Evolutionary conservation across 805 yeast genomes (phyloP), one percentile per base, ranked within the genome.

Genomic region (Dipodascus albidus): DNA sequence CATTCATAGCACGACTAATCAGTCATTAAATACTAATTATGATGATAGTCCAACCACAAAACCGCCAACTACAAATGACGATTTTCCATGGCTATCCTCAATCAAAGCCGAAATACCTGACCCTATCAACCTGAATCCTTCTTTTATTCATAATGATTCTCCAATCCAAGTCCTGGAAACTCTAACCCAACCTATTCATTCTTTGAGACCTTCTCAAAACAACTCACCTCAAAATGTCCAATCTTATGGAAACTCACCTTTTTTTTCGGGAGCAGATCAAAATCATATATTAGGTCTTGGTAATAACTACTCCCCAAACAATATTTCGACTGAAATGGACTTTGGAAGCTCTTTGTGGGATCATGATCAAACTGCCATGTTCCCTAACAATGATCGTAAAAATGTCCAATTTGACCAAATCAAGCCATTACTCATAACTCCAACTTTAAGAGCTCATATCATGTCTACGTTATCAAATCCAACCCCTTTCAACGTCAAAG

Each of bases 401-500:
- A 38, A 38, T 14, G 44, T 38, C 44, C 44, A 38, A 14, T 38
- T 38, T 38, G 44, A 38, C 8, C 44, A 38, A 17, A n/a, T 38
- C 20, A 14, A 17, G 17, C 44, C 44, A 4, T 38, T 38, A 17
- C 20, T 57, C 19, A 60, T 64, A 44, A 57, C 64, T 19, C 65
- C 63, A n/a, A 65, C 58, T 27, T 58, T 59, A 20, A 57, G 65
- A 1, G 53, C 57, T 47, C 61, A 66, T 53, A 59, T 64, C 33
- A 57, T 66, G 57, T 63, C 56, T 52, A 62, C 60, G 48, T 58
- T 58, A 49, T 55, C 58, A 57, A 64, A 58, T 55, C 70, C 66
- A 50, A 70, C 70, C 3, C 68, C 71, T 27, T 58, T 60, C 50
- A 64, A 64, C 33, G 60, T 63, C 6, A 54, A 53, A 35, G 62